Base-by-base conservation (phyloP, 345 rosid genomes). In the Syzygium aqueum region DNA sequence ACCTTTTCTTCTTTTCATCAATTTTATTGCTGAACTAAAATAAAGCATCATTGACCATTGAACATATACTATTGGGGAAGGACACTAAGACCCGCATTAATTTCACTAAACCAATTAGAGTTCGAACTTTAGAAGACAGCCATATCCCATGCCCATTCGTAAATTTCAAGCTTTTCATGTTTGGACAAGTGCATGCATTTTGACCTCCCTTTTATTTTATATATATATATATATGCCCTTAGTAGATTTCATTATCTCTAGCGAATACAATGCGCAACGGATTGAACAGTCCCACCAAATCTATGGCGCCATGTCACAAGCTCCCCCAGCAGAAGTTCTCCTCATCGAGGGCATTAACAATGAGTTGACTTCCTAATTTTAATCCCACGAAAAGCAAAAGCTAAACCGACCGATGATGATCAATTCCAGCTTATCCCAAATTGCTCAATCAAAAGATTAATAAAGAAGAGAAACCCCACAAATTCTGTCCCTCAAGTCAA, bases 341-440 rank as follows among this genome's bases (percentile, higher is more conserved):
- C 51, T 53, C 61, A 9, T 33, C 46, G 53, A 65, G 46, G 51
- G 52, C 87, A 85, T 83, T 53, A 40, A 59, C 49, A 77, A 84
- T 15, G 63, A 28, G 85, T 90, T 90, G 90, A 87, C 90, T 86
- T 87, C 89, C 46, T 43, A 43, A 43, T 83, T 87, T 43, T 53
- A 82, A 51, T 63, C 85, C 30, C 14, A 53, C 85, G 43, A 85
- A 85, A 54, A 77, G 51, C n/a, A 87, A 57, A 50, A 25, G 53
- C 11, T 11, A 82, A 73, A 33, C 77, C 46, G 67, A 30, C 77
- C 8, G 8, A 43, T 43, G 46, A 43, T 43, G 46, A 56, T 43
- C 77, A 51, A 49, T 73, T 40, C 33, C 21, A 33, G 80, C 80
- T 73, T 23, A 67, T 33, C 46, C 23, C 23, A 33, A 50, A 57